These are phyloP conservation scores for Pseudogymnoascus sp. DNA, from an alignment of 2,329 filamentous ascomycete genomes.

Conservation along the genomic window DNA sequence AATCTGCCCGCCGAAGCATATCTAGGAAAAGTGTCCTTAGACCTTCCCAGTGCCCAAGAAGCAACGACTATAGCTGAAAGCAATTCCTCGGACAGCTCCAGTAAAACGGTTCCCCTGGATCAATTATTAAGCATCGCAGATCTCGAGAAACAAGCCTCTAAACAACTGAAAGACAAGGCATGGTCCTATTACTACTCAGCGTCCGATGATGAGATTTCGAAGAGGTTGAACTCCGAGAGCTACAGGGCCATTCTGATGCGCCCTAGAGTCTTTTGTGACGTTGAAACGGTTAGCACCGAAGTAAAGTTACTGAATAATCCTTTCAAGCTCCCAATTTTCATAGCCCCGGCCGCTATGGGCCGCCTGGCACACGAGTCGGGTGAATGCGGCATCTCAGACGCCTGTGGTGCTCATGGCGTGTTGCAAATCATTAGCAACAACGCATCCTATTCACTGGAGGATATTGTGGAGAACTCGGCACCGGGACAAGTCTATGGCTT, in stretches of 20 bases:
- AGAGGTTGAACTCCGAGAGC: conserved; percentile 44
- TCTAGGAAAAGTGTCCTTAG: conserved; percentile 37
- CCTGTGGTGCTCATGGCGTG: conserved; percentile 42
- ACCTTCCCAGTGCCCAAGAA: conserved; percentile 20
- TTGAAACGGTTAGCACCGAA: conserved; percentile 41
- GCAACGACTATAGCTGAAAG: conserved; percentile 39
- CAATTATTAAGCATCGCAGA: conserved; percentile 50
- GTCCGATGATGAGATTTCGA: conserved; percentile 58
- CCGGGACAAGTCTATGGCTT: conserved; percentile 38
- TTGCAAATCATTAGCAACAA: conserved; percentile 54
- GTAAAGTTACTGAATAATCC: conserved; percentile 46
- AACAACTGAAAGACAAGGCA: conserved; percentile 50
- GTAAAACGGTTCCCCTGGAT: conserved; percentile 33
- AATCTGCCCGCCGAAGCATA: conserved; percentile 36
- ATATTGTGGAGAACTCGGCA: conserved; percentile 33
- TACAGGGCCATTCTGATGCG: conserved; percentile 50
- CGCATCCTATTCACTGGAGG: conserved; percentile 47
- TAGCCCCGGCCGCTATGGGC: conserved; percentile 56
- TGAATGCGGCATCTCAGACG: conserved; percentile 48
- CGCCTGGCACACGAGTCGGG: conserved; percentile 54
- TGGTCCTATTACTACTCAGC: conserved; percentile 63
- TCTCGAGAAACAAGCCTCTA: conserved; percentile 49
- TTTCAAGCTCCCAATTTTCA: conserved; percentile 50
- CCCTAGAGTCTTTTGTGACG: conserved; percentile 48
- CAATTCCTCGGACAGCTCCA: conserved; percentile 22